phyloP scores from a whole-genome alignment of 352 stramenopile genomes.

The Globisporangium cystogenes region DNA sequence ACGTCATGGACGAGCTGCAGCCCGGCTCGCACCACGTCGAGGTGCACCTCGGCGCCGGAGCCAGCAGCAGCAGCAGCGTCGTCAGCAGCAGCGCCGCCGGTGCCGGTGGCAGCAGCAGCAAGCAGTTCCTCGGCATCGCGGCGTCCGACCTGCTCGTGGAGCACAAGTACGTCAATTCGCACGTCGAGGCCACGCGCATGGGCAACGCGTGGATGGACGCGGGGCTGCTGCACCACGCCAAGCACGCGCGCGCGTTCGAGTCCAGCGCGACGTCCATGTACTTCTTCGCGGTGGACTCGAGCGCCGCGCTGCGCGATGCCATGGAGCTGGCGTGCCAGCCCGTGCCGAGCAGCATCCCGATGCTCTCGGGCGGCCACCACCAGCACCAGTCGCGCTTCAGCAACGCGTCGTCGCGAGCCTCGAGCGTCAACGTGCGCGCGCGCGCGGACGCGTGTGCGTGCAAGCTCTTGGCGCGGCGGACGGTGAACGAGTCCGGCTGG shows the following conservation, averaged over 20 bases:
- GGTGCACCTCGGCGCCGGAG: background rate
- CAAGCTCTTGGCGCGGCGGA: constrained; percentile 1
- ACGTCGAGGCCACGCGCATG: constrained; percentile 33
- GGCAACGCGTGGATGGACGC: constrained; percentile 59
- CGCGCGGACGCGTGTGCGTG: background rate
- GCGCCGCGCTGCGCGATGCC: background rate
- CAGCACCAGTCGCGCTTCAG: background rate
- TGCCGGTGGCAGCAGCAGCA: background rate
- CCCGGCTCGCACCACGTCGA: background rate
- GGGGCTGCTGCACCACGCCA: constrained; percentile 46
- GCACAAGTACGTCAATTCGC: constrained; percentile 27
- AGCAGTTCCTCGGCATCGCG: constrained; percentile 12
- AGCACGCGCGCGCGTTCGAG: constrained; percentile 33
- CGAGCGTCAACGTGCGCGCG: background rate
- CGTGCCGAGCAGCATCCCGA: constrained; percentile 1
- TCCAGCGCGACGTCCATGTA: constrained; percentile 19
- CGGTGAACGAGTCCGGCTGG: background rate
- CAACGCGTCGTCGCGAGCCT: background rate
- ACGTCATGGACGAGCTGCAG: constrained; percentile 39
- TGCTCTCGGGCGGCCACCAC: background rate
- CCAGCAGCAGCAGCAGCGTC: background rate
- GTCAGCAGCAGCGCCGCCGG: too few relatives aligned
- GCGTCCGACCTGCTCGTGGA: constrained; percentile 32
- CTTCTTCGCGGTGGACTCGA: constrained; percentile 10
- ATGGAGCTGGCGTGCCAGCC: background rate